A percentile compares a stretch with the other conserved stretches of the same genome.
Conservation (phyloP, 306 rosid genomes). For the Quercus ilex region DNA sequence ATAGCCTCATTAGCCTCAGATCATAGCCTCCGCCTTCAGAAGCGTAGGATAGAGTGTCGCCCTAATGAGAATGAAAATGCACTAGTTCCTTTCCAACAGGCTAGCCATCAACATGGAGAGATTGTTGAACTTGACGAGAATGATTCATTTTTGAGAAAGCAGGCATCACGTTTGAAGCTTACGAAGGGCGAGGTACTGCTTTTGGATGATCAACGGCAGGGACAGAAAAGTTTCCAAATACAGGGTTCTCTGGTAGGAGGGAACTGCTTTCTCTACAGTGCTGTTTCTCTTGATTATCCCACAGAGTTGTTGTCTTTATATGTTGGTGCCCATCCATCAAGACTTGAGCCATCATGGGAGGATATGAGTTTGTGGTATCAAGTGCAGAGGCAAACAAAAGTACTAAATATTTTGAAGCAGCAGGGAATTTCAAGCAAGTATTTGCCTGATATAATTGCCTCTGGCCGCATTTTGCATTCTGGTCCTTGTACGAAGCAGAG, state of each 20-base stretch:
- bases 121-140: slow-evolving; percentile 71
- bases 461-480: slow-evolving; percentile 80
- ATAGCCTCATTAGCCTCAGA: slow-evolving; percentile 74
- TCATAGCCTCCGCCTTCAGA: slow-evolving; percentile 86
- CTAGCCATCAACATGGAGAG: slow-evolving; percentile 53
- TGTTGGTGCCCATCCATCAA: slow-evolving; percentile 80
- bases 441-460: slow-evolving; percentile 76
- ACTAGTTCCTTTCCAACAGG: slow-evolving; percentile 54
- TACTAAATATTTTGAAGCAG: slow-evolving; percentile 64
- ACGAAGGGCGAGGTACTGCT: slow-evolving; percentile 56
- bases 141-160: slow-evolving; percentile 34
- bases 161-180: slow-evolving; percentile 53
- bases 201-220: slow-evolving; percentile 75
- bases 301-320: slow-evolving; percentile 52
- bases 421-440: slow-evolving; percentile 66
- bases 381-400: slow-evolving; percentile 95
- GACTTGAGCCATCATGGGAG: slow-evolving; percentile 93
- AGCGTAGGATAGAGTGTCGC: slow-evolving; percentile 74
- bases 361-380: slow-evolving; percentile 98
- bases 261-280: slow-evolving; percentile 57
- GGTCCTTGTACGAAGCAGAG: slow-evolving; percentile 73
- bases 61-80: slow-evolving; percentile 52
- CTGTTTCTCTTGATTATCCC: slow-evolving; percentile 66
- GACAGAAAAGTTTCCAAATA: slow-evolving; percentile 77
- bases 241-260: slow-evolving; percentile 69